Conservation (phyloP, 2,329 filamentous ascomycete genomes). For the Herpotrichia juniperi region DNA sequence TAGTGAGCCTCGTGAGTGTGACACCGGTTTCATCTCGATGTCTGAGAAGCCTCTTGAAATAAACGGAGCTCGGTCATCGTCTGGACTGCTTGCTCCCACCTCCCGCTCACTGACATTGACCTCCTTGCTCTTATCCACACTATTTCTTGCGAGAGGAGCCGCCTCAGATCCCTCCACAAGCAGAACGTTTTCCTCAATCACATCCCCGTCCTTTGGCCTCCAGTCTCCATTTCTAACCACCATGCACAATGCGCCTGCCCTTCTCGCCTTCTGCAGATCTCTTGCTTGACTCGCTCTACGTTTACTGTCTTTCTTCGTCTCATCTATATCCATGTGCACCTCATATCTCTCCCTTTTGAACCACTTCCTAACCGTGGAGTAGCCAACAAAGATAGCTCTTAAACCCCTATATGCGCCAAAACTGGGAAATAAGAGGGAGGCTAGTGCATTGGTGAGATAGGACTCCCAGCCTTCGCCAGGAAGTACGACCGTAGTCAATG, state of each 20-base stretch:
- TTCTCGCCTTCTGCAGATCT: constrained; percentile 31
- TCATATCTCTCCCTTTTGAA: constrained; percentile 11
- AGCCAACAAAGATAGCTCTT: constrained; percentile 23
- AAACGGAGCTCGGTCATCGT: no score
- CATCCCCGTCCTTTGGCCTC: constrained; percentile 24
- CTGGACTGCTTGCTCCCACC: no score
- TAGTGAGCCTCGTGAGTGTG: no score
- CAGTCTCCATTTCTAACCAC: constrained; percentile 31
- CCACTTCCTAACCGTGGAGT: background rate
- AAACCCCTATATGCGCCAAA: constrained; percentile 33
- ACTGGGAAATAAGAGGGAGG: constrained; percentile 29
- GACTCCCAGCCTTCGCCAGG: constrained; percentile 33
- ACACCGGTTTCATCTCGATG: no score
- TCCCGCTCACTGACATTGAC: no score
- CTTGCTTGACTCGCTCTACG: background rate
- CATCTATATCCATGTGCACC: constrained; percentile 8
- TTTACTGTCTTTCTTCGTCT: background rate
- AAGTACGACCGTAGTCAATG: constrained; percentile 36
- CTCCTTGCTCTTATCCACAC: no score
- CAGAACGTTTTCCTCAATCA: constrained; percentile 5
- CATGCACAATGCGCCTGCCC: constrained; percentile 35
- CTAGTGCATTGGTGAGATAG: constrained; percentile 18
- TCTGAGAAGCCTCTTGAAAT: no score
- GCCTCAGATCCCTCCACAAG: no score
- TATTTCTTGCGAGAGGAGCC: no score